These are phyloP conservation scores for Blastobotrys persicus DNA, from an alignment of 1,139 yeast genomes.

Conservation along the genomic window DNA sequence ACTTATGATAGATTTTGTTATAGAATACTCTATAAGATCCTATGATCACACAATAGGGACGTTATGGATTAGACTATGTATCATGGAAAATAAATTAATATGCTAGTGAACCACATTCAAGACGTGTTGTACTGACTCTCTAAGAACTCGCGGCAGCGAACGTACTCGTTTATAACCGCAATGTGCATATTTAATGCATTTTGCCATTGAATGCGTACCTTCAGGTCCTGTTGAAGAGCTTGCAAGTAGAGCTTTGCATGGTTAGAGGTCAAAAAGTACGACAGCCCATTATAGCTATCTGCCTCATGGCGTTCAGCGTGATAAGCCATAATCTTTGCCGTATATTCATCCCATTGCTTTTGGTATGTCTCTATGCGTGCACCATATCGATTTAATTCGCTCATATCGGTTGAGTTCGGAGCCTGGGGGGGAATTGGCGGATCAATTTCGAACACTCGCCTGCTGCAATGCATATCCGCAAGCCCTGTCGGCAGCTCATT, in stretches of 20 bases:
- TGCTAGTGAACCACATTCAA: too few species aligned
- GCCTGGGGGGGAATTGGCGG: slow-evolving; percentile 18
- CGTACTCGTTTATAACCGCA: slow-evolving; percentile 24
- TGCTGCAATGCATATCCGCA: slow-evolving; percentile 17
- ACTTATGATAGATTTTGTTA: too few species aligned
- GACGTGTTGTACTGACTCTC: background rate
- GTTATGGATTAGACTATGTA: too few species aligned
- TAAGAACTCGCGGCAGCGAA: slow-evolving; percentile 12
- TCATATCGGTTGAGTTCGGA: slow-evolving; percentile 5
- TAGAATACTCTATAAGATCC: background rate
- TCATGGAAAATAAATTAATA: too few species aligned
- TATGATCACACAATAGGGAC: too few species aligned
- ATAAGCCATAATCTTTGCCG: slow-evolving; percentile 29
- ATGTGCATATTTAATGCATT: slow-evolving; percentile 30
- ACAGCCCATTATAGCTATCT: slow-evolving; percentile 26
- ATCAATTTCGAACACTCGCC: slow-evolving; percentile 5
- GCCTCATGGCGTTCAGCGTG: slow-evolving; percentile 31
- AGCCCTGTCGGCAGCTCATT: background rate
- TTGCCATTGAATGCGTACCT: slow-evolving; percentile 29
- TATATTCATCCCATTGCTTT: slow-evolving; percentile 29
- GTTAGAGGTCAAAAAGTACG: slow-evolving; percentile 23
- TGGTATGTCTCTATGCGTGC: slow-evolving; percentile 27
- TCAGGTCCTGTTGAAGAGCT: slow-evolving; percentile 34
- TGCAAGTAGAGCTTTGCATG: slow-evolving; percentile 28
- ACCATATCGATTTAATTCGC: slow-evolving; percentile 20